These are phyloP conservation scores for Leishmania gerbilli DNA, from an alignment of 208 protist species.

Conservation along the genomic window DNA sequence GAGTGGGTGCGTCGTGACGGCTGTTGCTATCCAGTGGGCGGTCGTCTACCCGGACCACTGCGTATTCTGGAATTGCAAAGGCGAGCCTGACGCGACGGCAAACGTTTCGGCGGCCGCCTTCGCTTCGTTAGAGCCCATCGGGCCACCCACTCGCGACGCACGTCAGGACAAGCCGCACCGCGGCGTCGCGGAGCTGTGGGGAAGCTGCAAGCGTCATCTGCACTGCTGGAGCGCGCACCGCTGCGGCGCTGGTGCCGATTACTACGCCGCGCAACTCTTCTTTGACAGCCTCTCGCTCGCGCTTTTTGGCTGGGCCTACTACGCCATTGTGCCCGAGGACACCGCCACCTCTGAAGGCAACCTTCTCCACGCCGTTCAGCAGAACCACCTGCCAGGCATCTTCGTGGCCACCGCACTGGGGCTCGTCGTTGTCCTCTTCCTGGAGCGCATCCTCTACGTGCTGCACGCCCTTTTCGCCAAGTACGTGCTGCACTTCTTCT, in stretches of 20 bases:
- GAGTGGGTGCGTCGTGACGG: slow-evolving; percentile 13
- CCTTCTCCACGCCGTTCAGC: slow-evolving; percentile 59
- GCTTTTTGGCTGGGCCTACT: slow-evolving; percentile 62
- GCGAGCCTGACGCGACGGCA: background rate
- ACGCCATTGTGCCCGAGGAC: slow-evolving; percentile 35
- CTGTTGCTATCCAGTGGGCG: slow-evolving; percentile 18
- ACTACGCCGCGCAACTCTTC: slow-evolving; percentile 55
- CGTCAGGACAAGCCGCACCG: background rate
- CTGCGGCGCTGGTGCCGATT: slow-evolving; percentile 56
- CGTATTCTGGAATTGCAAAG: background rate
- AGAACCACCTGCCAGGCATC: slow-evolving; percentile 66
- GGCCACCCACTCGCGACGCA: background rate
- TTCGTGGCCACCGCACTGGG: slow-evolving; percentile 67
- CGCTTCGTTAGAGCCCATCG: background rate
- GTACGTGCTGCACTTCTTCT: slow-evolving; percentile 36
- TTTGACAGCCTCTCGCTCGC: slow-evolving; percentile 40
- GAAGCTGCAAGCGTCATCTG: slow-evolving; percentile 10
- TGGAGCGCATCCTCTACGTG: slow-evolving; percentile 75
- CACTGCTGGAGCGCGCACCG: slow-evolving; percentile 27
- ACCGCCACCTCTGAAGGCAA: slow-evolving; percentile 33
- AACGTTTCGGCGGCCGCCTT: background rate
- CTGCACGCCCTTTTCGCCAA: slow-evolving; percentile 40
- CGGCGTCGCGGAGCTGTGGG: background rate
- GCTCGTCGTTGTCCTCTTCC: slow-evolving; percentile 50
- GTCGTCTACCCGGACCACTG: slow-evolving; percentile 19